These are phyloP conservation scores for Paratinospora sagittata DNA, from an alignment of 164 flowering plant genomes.

Conservation along the genomic window DNA sequence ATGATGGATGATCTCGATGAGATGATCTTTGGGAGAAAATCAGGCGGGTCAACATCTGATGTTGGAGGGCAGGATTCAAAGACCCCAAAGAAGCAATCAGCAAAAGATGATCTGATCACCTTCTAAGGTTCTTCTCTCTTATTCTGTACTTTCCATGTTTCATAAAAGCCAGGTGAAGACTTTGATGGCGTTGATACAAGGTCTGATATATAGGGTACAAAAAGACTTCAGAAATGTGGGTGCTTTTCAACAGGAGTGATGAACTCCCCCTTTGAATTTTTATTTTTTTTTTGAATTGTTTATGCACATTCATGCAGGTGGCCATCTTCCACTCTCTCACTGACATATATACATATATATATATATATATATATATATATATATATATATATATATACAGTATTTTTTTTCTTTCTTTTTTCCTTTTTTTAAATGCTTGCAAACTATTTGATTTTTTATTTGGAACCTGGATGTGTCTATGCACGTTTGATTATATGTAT, in stretches of 20 bases:
- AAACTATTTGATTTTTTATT: too few relatives aligned
- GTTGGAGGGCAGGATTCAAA: constrained; percentile 39
- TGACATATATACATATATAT: background rate
- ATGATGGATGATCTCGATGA: constrained; percentile 96
- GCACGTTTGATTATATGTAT: too few relatives aligned
- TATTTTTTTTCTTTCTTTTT: background rate
- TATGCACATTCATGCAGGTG: constrained; percentile 13
- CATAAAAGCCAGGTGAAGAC: background rate
- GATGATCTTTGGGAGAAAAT: constrained; percentile 92
- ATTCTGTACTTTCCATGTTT: constrained; percentile 3
- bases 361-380: too few relatives aligned
- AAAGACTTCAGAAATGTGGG: constrained; percentile 3
- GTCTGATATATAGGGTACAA: background rate
- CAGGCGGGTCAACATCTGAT: constrained; percentile 43
- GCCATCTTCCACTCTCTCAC: background rate
- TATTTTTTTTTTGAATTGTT: background rate
- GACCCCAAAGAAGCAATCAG: constrained; percentile 59
- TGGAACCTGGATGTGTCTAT: too few relatives aligned
- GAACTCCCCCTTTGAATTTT: background rate
- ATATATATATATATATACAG: too few relatives aligned
- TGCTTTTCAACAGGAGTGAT: background rate
- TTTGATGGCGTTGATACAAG: constrained; percentile 15
- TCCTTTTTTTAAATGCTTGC: background rate
- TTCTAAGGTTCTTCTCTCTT: constrained; percentile 39
- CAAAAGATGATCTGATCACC: constrained; percentile 72